These are phyloP conservation scores for Chlorella sorokiniana DNA, from an alignment of 139 green algal species.

Conservation along the genomic window DNA sequence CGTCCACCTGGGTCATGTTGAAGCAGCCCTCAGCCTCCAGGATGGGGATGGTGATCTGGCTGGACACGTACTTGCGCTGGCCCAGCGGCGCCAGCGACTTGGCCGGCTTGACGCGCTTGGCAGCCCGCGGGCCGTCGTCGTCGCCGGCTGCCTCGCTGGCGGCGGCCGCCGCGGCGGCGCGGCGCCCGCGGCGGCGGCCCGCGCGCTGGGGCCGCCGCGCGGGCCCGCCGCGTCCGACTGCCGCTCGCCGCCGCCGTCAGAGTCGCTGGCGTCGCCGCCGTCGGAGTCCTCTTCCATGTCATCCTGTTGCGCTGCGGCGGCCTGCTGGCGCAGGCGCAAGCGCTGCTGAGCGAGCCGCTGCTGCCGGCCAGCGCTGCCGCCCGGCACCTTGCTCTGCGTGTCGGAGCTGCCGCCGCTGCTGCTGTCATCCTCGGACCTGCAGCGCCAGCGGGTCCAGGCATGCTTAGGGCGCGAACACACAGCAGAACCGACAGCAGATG, in stretches of 20 bases:
- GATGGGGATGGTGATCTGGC: constrained; percentile 24
- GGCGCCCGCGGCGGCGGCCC: not conserved
- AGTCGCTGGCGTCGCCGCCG: not conserved
- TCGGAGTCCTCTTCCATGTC: not conserved
- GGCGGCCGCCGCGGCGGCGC: not conserved
- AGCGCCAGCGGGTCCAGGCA: not conserved
- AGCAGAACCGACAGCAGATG: not conserved
- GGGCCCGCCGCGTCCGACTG: not conserved
- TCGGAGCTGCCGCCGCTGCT: constrained; percentile 29
- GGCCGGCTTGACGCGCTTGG: not conserved
- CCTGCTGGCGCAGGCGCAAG: not conserved
- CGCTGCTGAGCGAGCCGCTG: no score
- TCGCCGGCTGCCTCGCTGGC: not conserved
- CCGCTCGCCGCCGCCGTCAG: not conserved
- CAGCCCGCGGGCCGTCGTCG: not conserved
- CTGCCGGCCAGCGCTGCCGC: no score
- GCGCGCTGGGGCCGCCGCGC: not conserved
- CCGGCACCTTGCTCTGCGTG: not conserved
- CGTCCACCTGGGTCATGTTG: constrained; percentile 30
- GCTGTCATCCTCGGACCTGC: not conserved
- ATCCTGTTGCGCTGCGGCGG: not conserved
- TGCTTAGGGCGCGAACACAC: not conserved
- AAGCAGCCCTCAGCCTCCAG: constrained; percentile 25
- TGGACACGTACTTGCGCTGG: constrained; percentile 26
- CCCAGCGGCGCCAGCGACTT: constrained; percentile 17